Evolutionary conservation across 306 rosid species (phyloP).

Genomic region (Ochetophila trinervis): DNA sequence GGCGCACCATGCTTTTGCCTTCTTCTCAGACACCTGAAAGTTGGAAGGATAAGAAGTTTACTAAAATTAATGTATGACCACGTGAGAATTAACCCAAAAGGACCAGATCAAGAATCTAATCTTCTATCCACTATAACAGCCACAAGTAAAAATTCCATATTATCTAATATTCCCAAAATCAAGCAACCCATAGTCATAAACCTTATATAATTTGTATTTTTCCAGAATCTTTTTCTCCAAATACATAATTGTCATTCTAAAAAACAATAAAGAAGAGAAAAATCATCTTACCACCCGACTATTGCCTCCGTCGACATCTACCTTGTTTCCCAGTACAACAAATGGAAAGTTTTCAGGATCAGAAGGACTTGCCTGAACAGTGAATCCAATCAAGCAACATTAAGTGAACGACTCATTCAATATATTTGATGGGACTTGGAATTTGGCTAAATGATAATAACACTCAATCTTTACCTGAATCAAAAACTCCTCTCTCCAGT

Average conservation of each 20-base stretch:
- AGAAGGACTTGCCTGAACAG: conserved; percentile 86
- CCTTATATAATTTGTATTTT: neutral
- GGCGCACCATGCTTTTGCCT: conserved; percentile 97
- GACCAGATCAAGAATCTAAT: no score
- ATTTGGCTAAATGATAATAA: no score
- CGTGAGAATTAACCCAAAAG: no score
- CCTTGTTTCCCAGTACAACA: conserved; percentile 93
- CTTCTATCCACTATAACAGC: no score
- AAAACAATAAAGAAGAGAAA: neutral
- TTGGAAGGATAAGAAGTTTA: no score
- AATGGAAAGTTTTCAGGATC: conserved; percentile 93
- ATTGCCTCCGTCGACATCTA: conserved; percentile 91
- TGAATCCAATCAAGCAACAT: neutral
- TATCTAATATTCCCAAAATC: no score
- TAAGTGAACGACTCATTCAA: neutral
- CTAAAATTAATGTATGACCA: neutral
- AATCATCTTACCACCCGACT: conserved; percentile 75
- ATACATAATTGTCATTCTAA: no score
- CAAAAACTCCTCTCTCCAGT: conserved; percentile 98
- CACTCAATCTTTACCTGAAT: conserved; percentile 58
- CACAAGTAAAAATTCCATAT: no score
- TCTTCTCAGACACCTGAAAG: conserved; percentile 84
- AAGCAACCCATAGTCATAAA: no score
- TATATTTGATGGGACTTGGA: neutral
- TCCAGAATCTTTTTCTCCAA: no score